phyloP scores from a whole-genome alignment of 441 rosid genomes.

The Erysimum pusillum region DNA sequence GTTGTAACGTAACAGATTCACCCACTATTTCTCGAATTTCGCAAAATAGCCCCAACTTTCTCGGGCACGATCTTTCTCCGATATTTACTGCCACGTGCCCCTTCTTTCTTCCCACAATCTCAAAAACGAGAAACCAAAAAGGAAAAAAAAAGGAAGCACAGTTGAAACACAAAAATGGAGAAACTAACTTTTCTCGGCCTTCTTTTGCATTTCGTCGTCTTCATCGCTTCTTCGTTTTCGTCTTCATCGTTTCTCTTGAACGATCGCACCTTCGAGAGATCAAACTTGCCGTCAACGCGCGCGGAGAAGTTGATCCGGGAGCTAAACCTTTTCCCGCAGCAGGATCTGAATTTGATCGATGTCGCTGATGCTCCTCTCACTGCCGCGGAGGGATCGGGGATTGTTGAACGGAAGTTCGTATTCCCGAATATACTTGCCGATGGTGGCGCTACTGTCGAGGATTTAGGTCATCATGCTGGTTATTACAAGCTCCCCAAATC shows the following conservation, averaged over 20 bases:
- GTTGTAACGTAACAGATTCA: conserved; percentile 33
- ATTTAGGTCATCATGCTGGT: conserved; percentile 95
- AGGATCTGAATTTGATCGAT: conserved; percentile 67
- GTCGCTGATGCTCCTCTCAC: conserved; percentile 34
- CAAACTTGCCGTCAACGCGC: conserved; percentile 67
- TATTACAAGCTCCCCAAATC: conserved; percentile 84
- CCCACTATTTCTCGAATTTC: background rate
- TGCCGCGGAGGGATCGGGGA: conserved; percentile 30
- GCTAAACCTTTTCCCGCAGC: conserved; percentile 84
- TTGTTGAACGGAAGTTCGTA: conserved; percentile 74
- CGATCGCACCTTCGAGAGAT: conserved; percentile 48
- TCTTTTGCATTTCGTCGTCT: conserved; percentile 42
- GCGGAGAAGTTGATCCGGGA: conserved; percentile 80
- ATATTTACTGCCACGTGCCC: conserved; percentile 39
- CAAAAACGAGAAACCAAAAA: background rate
- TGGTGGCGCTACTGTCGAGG: conserved; percentile 57
- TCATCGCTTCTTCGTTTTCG: conserved; percentile 38
- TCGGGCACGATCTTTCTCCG: conserved; percentile 15
- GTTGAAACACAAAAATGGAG: conserved; percentile 46
- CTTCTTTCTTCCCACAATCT: background rate
- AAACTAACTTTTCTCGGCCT: conserved; percentile 31
- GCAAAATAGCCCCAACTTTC: conserved; percentile 40
- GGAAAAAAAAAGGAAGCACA: background rate
- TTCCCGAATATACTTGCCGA: conserved; percentile 63
- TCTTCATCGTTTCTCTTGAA: conserved; percentile 46